phyloP scores from a whole-genome alignment of 495 filamentous ascomycete genomes.

The Amniculicola lignicola region DNA sequence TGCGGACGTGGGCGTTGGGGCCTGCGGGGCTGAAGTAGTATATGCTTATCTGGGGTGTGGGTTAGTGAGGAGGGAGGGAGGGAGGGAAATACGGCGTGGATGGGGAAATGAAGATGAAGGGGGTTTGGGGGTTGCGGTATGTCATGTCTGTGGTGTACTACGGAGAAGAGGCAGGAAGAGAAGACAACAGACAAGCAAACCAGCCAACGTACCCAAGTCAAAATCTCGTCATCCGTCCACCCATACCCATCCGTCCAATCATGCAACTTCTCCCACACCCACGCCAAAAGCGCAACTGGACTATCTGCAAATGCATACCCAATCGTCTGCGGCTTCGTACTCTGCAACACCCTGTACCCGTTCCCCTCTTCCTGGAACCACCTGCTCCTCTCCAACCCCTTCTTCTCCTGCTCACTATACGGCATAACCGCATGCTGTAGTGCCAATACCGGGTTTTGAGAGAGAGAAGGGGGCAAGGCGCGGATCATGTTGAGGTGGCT shows the following conservation, averaged over 20 bases:
- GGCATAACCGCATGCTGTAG: constrained; percentile 45
- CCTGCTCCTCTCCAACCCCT: constrained; percentile 37
- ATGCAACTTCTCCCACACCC: constrained; percentile 57
- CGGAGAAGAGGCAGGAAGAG: too few species aligned
- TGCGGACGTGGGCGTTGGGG: constrained; percentile 48
- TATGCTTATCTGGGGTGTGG: too few species aligned
- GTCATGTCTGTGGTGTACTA: too few species aligned
- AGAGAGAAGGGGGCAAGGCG: constrained; percentile 40
- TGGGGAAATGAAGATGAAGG: too few species aligned
- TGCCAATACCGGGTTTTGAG: constrained; percentile 45
- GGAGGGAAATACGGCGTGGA: too few species aligned
- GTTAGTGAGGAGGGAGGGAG: too few species aligned
- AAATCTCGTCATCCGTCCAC: constrained; percentile 56
- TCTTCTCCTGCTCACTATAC: constrained; percentile 43
- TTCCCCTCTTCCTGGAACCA: constrained; percentile 43
- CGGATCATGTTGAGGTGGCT: constrained; percentile 63
- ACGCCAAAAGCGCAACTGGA: constrained; percentile 52
- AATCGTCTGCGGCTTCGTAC: constrained; percentile 51
- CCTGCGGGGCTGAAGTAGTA: constrained; percentile 54
- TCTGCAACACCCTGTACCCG: constrained; percentile 49
- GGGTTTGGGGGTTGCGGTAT: too few species aligned
- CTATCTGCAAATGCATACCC: constrained; percentile 52
- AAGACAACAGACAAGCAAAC: too few species aligned
- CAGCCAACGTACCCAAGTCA: too few species aligned
- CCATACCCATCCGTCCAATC: constrained; percentile 50